A percentile compares a stretch with the other conserved stretches of the same genome.
phyloP scores from a whole-genome alignment of 805 yeast species.

The Diddensiella transvaalensis region DNA sequence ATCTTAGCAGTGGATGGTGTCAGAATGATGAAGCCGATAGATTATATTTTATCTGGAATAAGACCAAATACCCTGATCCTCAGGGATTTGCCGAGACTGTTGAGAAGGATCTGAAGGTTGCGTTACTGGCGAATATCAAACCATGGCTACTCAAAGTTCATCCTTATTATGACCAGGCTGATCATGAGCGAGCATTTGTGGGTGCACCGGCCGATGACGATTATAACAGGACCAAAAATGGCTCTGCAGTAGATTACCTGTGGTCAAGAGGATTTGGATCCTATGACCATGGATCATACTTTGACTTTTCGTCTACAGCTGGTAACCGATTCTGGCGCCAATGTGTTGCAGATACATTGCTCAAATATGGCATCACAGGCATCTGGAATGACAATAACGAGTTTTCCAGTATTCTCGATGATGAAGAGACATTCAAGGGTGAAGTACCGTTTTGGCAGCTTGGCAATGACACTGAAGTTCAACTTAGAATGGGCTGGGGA shows the following conservation, averaged over 20 bases:
- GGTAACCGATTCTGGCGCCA: slow-evolving; percentile 8
- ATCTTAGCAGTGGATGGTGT: slow-evolving; percentile 16
- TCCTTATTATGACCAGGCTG: slow-evolving; percentile 9
- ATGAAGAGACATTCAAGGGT: slow-evolving; percentile 8
- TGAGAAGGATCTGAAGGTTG: slow-evolving; percentile 13
- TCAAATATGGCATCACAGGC: slow-evolving; percentile 9
- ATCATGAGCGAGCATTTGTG: slow-evolving; percentile 10
- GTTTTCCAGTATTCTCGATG: slow-evolving; percentile 11
- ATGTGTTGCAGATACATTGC: slow-evolving; percentile 2
- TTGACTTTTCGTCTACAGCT: slow-evolving; percentile 11
- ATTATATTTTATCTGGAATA: slow-evolving; percentile 10
- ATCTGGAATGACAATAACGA: slow-evolving; percentile 16
- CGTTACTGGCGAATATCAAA: slow-evolving; percentile 12
- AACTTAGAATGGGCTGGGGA: slow-evolving; percentile 11
- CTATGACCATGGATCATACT: slow-evolving; percentile 7
- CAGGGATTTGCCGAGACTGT: slow-evolving; percentile 8
- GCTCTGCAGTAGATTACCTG: slow-evolving; percentile 10
- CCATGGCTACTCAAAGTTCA: slow-evolving; percentile 13
- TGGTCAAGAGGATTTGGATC: slow-evolving; percentile 15
- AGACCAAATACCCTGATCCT: slow-evolving; percentile 11
- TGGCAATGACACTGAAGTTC: slow-evolving; percentile 5
- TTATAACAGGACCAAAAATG: slow-evolving; percentile 3
- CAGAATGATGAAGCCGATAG: slow-evolving; percentile 9
- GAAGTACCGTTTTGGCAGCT: slow-evolving; percentile 10
- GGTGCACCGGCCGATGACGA: slow-evolving; percentile 7